Evolutionary conservation across 164 flowering plant genomes (phyloP), one percentile per base, ranked within the genome.

Genomic region (Macadamia tetraphylla): DNA sequence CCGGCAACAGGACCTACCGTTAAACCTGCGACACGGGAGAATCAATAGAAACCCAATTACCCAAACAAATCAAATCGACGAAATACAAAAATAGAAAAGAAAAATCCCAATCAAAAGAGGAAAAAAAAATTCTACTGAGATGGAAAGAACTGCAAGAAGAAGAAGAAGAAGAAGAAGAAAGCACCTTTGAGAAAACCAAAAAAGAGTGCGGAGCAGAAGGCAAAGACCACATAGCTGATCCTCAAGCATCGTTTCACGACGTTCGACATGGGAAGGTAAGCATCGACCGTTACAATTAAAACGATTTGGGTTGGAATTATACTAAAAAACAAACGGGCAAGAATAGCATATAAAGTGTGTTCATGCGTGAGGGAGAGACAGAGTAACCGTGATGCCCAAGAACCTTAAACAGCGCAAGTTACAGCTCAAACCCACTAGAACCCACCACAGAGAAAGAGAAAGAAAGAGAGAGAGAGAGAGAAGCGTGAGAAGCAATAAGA

Each of bases 161-260:
- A 46, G 29, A 61, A 6, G 9, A 61, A 49, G 46, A 18, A 30
- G 0, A 23, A 40, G 23, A 6, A 42, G 56, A 11, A 63, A 42
- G 3, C 58, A 85, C 98, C 94, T 88, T 93, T 93, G 62, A 93
- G 68, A 67, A 86, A 91, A 29, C 98, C 98, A 31, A 91, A 76
- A 64, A 78, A 69, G 66, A 93, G 76, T 58, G 92, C 97, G 72
- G 85, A 72, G 66, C 80, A 77, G 77, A 93, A 93, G 3, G 90
- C 90, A 71, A 89, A 75, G 29, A 82, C 75, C 55, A 93, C 89
- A 75, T 85, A 90, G 65, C 74, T 13, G 75, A 79, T 68, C 77
- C 66, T 83, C 69, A 87, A 31, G 75, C 81, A 81, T 60, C 66
- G 76, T 23, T 68, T 49, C 46, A 75, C 40, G 55, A 60, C 52